phyloP scores from a whole-genome alignment of 805 yeast genomes.

The Yarrowia osloensis region DNA sequence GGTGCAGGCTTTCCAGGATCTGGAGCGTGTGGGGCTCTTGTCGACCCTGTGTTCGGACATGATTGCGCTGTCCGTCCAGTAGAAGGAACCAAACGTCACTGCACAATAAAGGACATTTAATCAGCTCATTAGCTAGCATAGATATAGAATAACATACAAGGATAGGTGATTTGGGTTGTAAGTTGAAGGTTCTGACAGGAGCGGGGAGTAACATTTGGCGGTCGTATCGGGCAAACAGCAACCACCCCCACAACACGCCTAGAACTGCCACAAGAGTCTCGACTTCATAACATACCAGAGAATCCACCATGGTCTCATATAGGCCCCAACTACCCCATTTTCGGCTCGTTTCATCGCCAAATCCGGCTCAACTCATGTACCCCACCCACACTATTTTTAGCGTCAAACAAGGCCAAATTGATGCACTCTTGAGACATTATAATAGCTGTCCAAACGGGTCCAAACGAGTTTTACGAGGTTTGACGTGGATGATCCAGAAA shows the following conservation, averaged over 20 bases:
- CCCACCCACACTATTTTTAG: constrained; percentile 5
- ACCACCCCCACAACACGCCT: neutral
- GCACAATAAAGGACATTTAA: neutral
- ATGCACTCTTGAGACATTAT: neutral
- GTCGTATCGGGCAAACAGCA: too few species aligned
- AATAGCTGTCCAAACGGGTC: too few species aligned
- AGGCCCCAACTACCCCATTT: neutral
- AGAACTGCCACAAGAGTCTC: too few species aligned
- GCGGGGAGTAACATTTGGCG: too few species aligned
- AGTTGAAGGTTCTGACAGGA: too few species aligned
- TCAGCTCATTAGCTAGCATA: constrained; percentile 2
- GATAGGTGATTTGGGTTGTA: too few species aligned
- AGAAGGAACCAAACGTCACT: too few species aligned
- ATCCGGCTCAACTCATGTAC: neutral
- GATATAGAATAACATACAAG: neutral
- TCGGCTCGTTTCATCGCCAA: neutral
- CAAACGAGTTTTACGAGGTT: too few species aligned
- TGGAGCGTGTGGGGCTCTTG: constrained; percentile 1
- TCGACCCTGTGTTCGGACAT: constrained; percentile 16
- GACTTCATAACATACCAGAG: too few species aligned
- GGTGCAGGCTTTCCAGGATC: constrained; percentile 18
- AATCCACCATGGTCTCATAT: neutral
- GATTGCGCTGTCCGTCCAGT: constrained; percentile 6
- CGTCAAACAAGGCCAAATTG: neutral
- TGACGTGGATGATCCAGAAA: too few species aligned